Evolutionary conservation across 2,329 filamentous ascomycete genomes (phyloP).

Genomic region (Diplodia seriata): DNA sequence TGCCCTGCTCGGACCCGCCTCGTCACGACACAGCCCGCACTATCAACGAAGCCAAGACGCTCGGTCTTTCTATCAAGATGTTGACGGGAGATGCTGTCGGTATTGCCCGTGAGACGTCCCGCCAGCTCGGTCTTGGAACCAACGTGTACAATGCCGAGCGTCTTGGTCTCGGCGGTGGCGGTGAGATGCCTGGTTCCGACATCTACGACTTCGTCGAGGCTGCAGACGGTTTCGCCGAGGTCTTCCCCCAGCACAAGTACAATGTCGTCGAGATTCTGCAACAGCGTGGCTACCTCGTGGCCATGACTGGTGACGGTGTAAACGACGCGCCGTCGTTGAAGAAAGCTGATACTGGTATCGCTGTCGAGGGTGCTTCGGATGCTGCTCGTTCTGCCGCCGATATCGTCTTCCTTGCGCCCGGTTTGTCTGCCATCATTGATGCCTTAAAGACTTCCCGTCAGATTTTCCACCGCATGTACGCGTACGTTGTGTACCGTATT

Average conservation of each 20-base stretch:
- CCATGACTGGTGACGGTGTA: constrained; percentile 96
- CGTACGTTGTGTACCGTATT: constrained; percentile 95
- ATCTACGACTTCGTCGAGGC: constrained; percentile 96
- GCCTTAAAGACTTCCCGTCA: constrained; percentile 91
- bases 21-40: constrained; percentile 90
- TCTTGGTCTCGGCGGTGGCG: constrained; percentile 86
- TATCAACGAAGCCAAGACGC: constrained; percentile 84
- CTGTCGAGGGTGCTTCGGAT: constrained; percentile 89
- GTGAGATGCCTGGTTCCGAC: constrained; percentile 92
- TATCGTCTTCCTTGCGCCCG: constrained; percentile 91
- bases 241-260: constrained; percentile 96
- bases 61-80: constrained; percentile 94
- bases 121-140: constrained; percentile 87
- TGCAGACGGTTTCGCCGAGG: constrained; percentile 92
- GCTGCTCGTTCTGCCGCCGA: constrained; percentile 90
- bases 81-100: constrained; percentile 93
- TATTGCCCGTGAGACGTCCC: constrained; percentile 89
- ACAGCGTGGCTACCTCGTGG: constrained; percentile 90
- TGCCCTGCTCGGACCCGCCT: constrained; percentile 91
- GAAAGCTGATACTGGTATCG: constrained; percentile 96
- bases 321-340: constrained; percentile 92
- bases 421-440: constrained; percentile 90
- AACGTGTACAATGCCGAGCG: constrained; percentile 95
- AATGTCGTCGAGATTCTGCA: constrained; percentile 92
- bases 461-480: constrained; percentile 97